phyloP scores from a whole-genome alignment of 2,329 filamentous ascomycete species.

The Coleophoma cylindrospora region DNA sequence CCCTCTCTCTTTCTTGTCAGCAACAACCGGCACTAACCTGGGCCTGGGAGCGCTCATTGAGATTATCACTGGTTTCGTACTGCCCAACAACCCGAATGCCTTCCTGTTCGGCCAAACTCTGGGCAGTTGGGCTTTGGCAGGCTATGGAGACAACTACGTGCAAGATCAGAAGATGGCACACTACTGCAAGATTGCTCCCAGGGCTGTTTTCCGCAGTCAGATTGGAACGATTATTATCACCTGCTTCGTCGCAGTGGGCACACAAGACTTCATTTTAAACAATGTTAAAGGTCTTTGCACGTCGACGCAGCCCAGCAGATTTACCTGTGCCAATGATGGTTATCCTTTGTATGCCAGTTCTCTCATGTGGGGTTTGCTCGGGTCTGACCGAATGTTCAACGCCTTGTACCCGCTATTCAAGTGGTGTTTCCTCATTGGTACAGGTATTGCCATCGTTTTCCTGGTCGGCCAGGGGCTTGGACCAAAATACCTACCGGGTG shows the following conservation, averaged over 20 bases:
- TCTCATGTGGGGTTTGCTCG: slow-evolving; percentile 32
- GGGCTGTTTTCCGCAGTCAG: slow-evolving; percentile 35
- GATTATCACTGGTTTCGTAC: slow-evolving; percentile 34
- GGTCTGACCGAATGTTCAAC: slow-evolving; percentile 33
- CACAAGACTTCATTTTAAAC: slow-evolving; percentile 34
- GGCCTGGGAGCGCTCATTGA: slow-evolving; percentile 36
- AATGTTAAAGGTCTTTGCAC: slow-evolving; percentile 26
- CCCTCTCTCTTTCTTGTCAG: slow-evolving; percentile 37
- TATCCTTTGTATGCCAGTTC: slow-evolving; percentile 26
- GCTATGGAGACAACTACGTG: slow-evolving; percentile 29
- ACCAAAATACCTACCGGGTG: slow-evolving; percentile 29
- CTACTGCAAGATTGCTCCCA: slow-evolving; percentile 36
- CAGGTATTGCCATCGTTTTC: slow-evolving; percentile 31
- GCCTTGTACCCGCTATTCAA: slow-evolving; percentile 36
- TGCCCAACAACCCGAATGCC: slow-evolving; percentile 28
- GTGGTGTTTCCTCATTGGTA: slow-evolving; percentile 39
- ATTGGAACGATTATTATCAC: slow-evolving; percentile 39
- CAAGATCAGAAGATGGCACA: slow-evolving; percentile 35
- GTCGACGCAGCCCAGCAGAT: slow-evolving; percentile 8
- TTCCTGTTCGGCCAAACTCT: slow-evolving; percentile 35
- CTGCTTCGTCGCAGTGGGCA: slow-evolving; percentile 34
- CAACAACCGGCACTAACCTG: slow-evolving; percentile 39
- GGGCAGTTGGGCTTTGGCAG: slow-evolving; percentile 30
- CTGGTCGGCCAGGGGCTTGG: slow-evolving; percentile 26
- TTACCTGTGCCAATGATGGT: slow-evolving; percentile 19